Base-by-base conservation (phyloP, 2,329 filamentous ascomycete genomes). In the Colletotrichum horii region DNA sequence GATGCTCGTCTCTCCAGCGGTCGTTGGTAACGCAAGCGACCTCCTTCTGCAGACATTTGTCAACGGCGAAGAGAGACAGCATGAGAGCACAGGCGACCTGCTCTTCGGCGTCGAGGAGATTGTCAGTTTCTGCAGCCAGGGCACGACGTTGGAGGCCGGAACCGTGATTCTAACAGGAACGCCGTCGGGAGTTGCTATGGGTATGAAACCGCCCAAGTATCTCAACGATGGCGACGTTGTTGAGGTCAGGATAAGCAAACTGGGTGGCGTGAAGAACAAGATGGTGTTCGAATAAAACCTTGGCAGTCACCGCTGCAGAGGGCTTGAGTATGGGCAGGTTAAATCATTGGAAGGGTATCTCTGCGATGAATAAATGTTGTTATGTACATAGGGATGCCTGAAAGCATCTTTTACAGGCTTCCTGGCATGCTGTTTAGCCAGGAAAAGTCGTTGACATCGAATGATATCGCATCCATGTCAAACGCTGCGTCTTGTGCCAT, bases 91-190 rank as follows among this genome's bases (percentile, higher is more conserved):
- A 0, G 83, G 85, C 1, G 85, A 91, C 66, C 78, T 92, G 28
- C 88, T 91, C 19, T 90, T 90, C 76, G 83, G 83, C 0, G 84
- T 89, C 8, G 84, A 87, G 19, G 83, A 83, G 2, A 83, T 91
- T 8, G 83, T 91, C 22, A 83, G 83, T 66, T 88, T 87, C 8
- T 80, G 88, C 22, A 88, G 86, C 48, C 86, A 85, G 52, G 88
- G 87, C 0, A 87, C 87, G n/a, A 91, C 89, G 0, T 77, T 91
- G 0, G 83, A 87, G 76, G 82, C 85, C 0, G 89, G 90, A 1
- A 89, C 90, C 24, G 84, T 90, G 0, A 83, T 91, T 55, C 83
- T 89, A 5, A 89, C 87, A 2, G 87, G 88, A 2, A 90, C 89
- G 38, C 83, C 83, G 1, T 83, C 85, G 2, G 88, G 88, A 4